Conservation (phyloP, 2,329 filamentous ascomycete species). For the Epichloe gansuensis region DNA sequence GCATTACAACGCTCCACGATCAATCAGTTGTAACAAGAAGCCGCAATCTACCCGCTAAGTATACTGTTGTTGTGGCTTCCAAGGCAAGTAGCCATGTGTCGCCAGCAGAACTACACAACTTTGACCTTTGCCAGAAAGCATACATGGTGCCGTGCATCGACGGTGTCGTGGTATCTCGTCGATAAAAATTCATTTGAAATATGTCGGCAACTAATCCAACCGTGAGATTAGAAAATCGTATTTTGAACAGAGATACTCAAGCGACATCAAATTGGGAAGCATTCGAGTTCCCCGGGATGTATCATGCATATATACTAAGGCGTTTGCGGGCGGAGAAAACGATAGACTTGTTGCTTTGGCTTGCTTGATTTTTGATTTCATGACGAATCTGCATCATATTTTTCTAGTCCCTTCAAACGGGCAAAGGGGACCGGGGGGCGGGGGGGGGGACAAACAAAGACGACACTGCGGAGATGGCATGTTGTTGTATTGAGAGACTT, state of each 20-base stretch:
- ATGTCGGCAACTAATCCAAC: not conserved
- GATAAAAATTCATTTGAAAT: not conserved
- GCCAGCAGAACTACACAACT: not conserved
- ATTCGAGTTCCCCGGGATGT: constrained; percentile 1
- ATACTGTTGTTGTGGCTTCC: not conserved
- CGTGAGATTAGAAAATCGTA: not conserved
- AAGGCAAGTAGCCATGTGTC: not conserved
- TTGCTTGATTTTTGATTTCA: constrained; percentile 1
- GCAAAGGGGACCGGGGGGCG: not conserved
- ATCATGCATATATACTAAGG: constrained; percentile 6
- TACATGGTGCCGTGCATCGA: not conserved
- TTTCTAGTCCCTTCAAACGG: not conserved
- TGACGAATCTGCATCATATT: not conserved
- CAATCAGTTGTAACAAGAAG: constrained; percentile 25
- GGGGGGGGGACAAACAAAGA: not conserved
- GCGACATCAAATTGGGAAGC: not conserved
- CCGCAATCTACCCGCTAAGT: not conserved
- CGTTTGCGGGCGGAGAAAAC: constrained; percentile 6
- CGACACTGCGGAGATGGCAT: not conserved
- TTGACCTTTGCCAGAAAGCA: not conserved
- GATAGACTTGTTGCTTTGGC: constrained; percentile 6
- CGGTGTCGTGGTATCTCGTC: not conserved
- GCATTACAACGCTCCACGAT: constrained; percentile 73
- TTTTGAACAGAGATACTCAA: not conserved
- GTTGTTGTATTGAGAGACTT: not conserved